Percentiles rank a stretch among this genome's conserved stretches.
These are phyloP conservation scores for Coniochaeta pulveracea DNA, from an alignment of 2,329 filamentous ascomycete species.

Conservation along the genomic window DNA sequence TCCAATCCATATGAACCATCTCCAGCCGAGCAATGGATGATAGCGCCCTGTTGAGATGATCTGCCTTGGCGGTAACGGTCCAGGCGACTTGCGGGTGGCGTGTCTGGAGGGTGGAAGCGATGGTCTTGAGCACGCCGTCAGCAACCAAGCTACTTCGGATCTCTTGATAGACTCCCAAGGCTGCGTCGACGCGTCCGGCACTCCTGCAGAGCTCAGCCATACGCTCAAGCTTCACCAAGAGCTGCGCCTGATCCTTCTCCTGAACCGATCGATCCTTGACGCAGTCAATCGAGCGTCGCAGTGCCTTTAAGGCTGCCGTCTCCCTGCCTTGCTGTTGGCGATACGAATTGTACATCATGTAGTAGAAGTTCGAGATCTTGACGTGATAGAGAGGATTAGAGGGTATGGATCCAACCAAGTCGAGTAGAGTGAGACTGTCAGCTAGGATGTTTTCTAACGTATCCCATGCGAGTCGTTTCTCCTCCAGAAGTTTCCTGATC, in stretches of 20 bases:
- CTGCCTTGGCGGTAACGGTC: slow-evolving; percentile 34
- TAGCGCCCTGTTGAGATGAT: slow-evolving; percentile 46
- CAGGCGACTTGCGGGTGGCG: slow-evolving; percentile 42
- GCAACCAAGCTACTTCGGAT: slow-evolving; percentile 53
- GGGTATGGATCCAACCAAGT: slow-evolving; percentile 33
- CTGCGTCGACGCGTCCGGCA: slow-evolving; percentile 41
- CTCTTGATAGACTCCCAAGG: slow-evolving; percentile 44
- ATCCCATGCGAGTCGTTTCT: slow-evolving; percentile 38
- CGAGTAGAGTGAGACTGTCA: slow-evolving; percentile 42
- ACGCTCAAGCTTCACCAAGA: slow-evolving; percentile 54
- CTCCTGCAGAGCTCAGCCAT: slow-evolving; percentile 50
- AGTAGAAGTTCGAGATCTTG: slow-evolving; percentile 63
- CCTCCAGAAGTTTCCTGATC: slow-evolving; percentile 38
- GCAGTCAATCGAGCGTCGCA: slow-evolving; percentile 53
- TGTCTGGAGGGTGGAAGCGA: slow-evolving; percentile 37
- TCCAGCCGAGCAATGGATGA: slow-evolving; percentile 49
- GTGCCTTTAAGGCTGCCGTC: slow-evolving; percentile 36
- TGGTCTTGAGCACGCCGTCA: slow-evolving; percentile 40
- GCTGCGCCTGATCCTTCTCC: slow-evolving; percentile 48
- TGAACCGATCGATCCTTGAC: slow-evolving; percentile 39
- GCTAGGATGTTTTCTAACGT: slow-evolving; percentile 43
- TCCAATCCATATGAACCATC: slow-evolving; percentile 44
- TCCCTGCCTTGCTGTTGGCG: slow-evolving; percentile 32
- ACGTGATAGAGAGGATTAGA: slow-evolving; percentile 38
- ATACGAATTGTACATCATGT: slow-evolving; percentile 45